phyloP scores from a whole-genome alignment of 1,139 yeast genomes.

The Magnusiomyces paraingens region DNA sequence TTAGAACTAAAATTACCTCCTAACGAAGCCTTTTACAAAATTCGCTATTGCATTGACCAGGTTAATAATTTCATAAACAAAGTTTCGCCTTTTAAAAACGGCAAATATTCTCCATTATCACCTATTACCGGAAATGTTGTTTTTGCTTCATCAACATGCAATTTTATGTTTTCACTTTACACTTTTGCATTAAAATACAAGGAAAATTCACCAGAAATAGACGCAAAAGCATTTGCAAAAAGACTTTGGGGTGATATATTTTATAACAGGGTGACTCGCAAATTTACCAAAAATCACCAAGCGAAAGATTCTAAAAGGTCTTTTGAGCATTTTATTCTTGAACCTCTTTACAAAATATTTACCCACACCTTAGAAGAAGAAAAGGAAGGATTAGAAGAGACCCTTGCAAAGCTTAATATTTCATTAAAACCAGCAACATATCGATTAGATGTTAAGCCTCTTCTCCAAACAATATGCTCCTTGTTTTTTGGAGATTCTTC shows the following conservation, averaged over 20 bases:
- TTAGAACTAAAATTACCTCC: conserved; percentile 74
- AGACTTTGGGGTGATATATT: conserved; percentile 76
- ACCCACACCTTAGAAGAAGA: conserved; percentile 56
- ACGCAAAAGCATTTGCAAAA: conserved; percentile 41
- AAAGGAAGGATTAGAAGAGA: conserved; percentile 36
- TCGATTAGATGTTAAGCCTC: conserved; percentile 48
- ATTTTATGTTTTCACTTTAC: conserved; percentile 56
- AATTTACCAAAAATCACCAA: conserved; percentile 39
- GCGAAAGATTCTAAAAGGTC: conserved; percentile 40
- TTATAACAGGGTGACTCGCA: conserved; percentile 41
- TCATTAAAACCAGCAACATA: conserved; percentile 27
- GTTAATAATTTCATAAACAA: conserved; percentile 47
- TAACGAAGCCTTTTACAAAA: conserved; percentile 61
- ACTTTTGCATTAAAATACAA: conserved; percentile 59
- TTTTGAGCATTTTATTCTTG: conserved; percentile 63
- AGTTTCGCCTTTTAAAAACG: conserved; percentile 16
- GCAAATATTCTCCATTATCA: conserved; percentile 36
- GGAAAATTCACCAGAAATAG: conserved; percentile 32
- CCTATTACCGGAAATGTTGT: conserved; percentile 63
- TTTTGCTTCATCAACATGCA: conserved; percentile 62
- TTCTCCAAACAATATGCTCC: conserved; percentile 50
- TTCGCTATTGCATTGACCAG: conserved; percentile 55
- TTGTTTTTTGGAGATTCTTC: conserved; percentile 48
- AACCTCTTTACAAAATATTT: conserved; percentile 74
- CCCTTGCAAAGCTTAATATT: conserved; percentile 40